These are phyloP conservation scores for Termitomyces sp. DNA, from an alignment of 768 basidiomycete species.

Conservation along the genomic window DNA sequence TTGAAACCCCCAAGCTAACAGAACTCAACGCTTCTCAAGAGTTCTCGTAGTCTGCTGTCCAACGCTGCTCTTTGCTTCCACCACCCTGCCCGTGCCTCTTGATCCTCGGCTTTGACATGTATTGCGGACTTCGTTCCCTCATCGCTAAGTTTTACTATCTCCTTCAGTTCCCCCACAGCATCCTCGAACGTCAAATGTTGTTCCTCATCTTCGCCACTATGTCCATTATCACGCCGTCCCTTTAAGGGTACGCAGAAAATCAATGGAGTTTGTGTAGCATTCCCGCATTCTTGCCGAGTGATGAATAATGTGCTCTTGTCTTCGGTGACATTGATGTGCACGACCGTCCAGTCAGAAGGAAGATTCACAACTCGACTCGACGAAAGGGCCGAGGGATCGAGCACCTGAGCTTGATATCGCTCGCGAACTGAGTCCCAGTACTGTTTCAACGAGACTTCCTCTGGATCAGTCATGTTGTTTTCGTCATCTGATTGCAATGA, in stretches of 20 bases:
- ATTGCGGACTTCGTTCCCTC: slow-evolving; percentile 57
- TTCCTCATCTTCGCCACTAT: slow-evolving; percentile 59
- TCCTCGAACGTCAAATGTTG: slow-evolving; percentile 71
- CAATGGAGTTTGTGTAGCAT: slow-evolving; percentile 44
- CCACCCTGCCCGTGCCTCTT: slow-evolving; percentile 67
- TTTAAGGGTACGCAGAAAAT: slow-evolving; percentile 89
- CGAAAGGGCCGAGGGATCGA: slow-evolving; percentile 37
- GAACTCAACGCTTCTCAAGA: slow-evolving; percentile 85
- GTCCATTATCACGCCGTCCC: slow-evolving; percentile 69
- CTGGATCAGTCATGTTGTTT: slow-evolving; percentile 22
- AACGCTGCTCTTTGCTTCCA: slow-evolving; percentile 77
- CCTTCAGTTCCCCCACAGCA: slow-evolving; percentile 65
- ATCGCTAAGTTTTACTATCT: slow-evolving; percentile 79
- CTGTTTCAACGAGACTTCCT: slow-evolving; percentile 28
- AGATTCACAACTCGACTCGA: slow-evolving; percentile 38
- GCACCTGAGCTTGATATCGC: slow-evolving; percentile 44
- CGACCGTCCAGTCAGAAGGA: slow-evolving; percentile 75
- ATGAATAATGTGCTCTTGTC: slow-evolving; percentile 82
- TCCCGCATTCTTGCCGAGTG: slow-evolving; percentile 62
- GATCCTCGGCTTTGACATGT: slow-evolving; percentile 61
- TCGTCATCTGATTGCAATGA: slow-evolving; percentile 34
- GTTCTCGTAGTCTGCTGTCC: slow-evolving; percentile 67
- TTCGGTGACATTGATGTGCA: slow-evolving; percentile 78
- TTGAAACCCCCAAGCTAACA: slow-evolving; percentile 98
- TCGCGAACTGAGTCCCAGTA: slow-evolving; percentile 61